Percentiles rank a stretch among this genome's conserved stretches.
Conservation (phyloP, 257 asterid species). For the Plantago major region DNA sequence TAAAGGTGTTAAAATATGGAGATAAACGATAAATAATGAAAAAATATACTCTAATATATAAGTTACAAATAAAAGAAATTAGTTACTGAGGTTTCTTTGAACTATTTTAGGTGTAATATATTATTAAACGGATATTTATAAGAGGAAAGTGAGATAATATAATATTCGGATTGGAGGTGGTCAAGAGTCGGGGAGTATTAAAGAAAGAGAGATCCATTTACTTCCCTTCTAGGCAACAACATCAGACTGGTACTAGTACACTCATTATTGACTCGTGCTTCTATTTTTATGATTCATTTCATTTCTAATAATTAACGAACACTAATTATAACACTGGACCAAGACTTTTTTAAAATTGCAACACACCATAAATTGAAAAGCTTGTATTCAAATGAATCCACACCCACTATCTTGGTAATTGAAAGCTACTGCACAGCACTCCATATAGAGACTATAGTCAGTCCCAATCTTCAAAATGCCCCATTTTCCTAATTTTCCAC, state of each 20-base stretch:
- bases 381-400: slow-evolving; percentile 17
- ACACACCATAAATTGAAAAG: slow-evolving; percentile 11
- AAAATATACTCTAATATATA: too few relatives aligned
- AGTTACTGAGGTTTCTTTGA: too few relatives aligned
- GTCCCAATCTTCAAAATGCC: slow-evolving; percentile 25
- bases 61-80: too few relatives aligned
- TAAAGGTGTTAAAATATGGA: too few relatives aligned
- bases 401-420: slow-evolving; percentile 39
- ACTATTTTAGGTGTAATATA: too few relatives aligned
- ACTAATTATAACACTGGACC: not conserved
- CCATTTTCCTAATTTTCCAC: slow-evolving; percentile 8
- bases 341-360: not conserved
- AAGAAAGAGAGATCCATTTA: slow-evolving; percentile 27
- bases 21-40: too few relatives aligned
- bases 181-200: not conserved
- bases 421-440: slow-evolving; percentile 37
- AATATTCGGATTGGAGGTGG: too few relatives aligned
- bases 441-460: slow-evolving; percentile 21
- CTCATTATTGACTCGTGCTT: slow-evolving; percentile 19
- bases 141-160: too few relatives aligned
- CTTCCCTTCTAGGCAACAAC: slow-evolving; percentile 20
- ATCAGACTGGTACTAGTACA: slow-evolving; percentile 9
- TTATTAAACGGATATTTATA: too few relatives aligned
- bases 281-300: slow-evolving; percentile 5
- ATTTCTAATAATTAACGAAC: slow-evolving; percentile 14